phyloP scores from a whole-genome alignment of 345 rosid genomes.

The Geranium brycei region DNA sequence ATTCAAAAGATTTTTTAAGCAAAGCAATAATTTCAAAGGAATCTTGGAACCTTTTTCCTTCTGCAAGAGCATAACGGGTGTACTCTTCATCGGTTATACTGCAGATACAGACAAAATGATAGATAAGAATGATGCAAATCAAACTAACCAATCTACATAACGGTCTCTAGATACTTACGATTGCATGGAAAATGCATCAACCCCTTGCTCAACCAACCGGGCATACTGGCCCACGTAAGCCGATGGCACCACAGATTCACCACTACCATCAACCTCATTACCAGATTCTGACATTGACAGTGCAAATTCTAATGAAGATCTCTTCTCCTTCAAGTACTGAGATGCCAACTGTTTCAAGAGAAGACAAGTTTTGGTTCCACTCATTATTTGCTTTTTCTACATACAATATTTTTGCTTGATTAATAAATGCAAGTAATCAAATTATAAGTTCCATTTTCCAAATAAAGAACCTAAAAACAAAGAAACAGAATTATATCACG shows the following conservation, averaged over 20 bases:
- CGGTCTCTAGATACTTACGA: constrained; percentile 38
- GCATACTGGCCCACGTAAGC: constrained; percentile 76
- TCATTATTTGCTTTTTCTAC: no score
- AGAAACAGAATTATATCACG: not conserved
- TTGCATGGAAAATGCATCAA: constrained; percentile 36
- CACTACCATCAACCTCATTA: constrained; percentile 37
- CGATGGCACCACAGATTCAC: constrained; percentile 71
- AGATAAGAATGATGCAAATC: constrained; percentile 3
- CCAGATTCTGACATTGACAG: constrained; percentile 39
- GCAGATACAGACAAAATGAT: constrained; percentile 19
- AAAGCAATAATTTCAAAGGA: constrained; percentile 83
- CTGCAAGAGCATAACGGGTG: constrained; percentile 46
- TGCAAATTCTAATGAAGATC: constrained; percentile 47
- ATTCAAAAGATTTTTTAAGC: constrained; percentile 64
- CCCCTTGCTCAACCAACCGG: constrained; percentile 53
- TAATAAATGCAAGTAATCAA: not conserved
- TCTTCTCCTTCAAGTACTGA: constrained; percentile 63
- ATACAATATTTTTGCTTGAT: not conserved
- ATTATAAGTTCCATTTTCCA: not conserved
- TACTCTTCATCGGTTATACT: constrained; percentile 81
- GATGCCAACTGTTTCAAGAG: constrained; percentile 62
- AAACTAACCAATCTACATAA: constrained; percentile 7
- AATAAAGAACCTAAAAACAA: not conserved
- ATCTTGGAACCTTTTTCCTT: constrained; percentile 89
- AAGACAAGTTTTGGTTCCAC: constrained; percentile 4